Conservation (phyloP, 1,284 basidiomycete species). For the Ganoderma sinense region DNA sequence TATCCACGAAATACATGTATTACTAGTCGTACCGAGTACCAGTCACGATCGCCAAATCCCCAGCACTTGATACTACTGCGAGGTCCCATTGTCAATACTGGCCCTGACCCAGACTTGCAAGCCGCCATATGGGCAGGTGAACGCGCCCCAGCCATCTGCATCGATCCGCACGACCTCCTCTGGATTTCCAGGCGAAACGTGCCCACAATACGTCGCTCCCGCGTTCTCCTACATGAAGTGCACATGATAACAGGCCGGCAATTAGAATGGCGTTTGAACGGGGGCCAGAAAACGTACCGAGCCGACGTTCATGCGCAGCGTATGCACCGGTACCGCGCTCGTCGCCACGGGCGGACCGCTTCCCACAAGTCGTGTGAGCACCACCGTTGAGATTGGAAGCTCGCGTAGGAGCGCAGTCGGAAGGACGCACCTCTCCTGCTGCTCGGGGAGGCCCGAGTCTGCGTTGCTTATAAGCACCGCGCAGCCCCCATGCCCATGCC, state of each 20-base stretch:
- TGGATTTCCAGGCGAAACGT: constrained; percentile 49
- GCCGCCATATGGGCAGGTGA: constrained; percentile 58
- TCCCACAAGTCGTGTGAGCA: constrained; percentile 13
- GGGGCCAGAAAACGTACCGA: constrained; percentile 47
- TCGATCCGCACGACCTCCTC: constrained; percentile 46
- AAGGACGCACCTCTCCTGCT: constrained; percentile 35
- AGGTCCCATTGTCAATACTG: neutral
- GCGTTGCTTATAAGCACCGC: constrained; percentile 76
- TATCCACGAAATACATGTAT: constrained; percentile 5
- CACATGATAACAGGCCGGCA: neutral
- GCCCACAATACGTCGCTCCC: constrained; percentile 51
- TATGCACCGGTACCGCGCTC: constrained; percentile 39
- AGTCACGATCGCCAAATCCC: neutral
- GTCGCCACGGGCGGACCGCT: constrained; percentile 13
- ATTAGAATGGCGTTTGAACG: neutral
- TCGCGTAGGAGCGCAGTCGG: constrained; percentile 7
- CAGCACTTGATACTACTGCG: neutral
- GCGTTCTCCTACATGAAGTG: constrained; percentile 46
- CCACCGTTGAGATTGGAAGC: neutral
- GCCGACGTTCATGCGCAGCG: constrained; percentile 70
- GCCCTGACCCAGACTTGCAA: constrained; percentile 65
- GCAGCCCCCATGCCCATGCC: constrained; percentile 45
- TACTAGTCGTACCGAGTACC: neutral
- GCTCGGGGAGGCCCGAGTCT: constrained; percentile 20
- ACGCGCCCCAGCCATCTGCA: constrained; percentile 63